Evolutionary conservation across 192 early-diverging fungal species (phyloP).

Genomic region (Coemansia sp.): DNA sequence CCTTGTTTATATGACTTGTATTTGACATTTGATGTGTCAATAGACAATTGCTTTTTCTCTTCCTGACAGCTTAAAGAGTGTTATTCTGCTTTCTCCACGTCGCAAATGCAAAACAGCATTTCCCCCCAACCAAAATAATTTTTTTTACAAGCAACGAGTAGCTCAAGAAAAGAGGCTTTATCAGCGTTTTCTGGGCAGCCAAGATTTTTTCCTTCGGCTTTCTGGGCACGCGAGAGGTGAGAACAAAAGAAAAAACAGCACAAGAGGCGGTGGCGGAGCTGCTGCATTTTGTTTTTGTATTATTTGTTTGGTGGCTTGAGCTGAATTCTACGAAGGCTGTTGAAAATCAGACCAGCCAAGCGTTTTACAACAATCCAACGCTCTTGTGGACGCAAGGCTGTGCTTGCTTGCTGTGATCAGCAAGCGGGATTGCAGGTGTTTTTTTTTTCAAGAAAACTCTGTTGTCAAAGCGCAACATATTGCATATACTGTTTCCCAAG

Average conservation of each 20-base stretch:
- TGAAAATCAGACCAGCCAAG: background rate
- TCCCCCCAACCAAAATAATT: background rate
- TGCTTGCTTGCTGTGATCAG: no score
- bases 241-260: conserved; percentile 1
- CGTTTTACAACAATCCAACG: no score
- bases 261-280: conserved; percentile 15
- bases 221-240: background rate
- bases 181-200: background rate
- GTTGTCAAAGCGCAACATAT: no score
- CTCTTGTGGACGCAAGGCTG: no score
- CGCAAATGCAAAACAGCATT: no score
- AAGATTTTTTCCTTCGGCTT: background rate
- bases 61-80: background rate
- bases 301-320: background rate
- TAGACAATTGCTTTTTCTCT: background rate
- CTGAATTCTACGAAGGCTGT: background rate
- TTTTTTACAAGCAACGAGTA: no score
- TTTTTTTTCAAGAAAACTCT: no score
- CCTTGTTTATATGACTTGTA: conserved; percentile 4
- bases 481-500: no score
- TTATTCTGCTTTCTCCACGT: background rate
- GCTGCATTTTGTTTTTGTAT: background rate
- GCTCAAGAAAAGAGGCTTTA: background rate
- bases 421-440: no score
- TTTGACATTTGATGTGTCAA: conserved; percentile 6